These are phyloP conservation scores for Lachnellula willkommii DNA, from an alignment of 2,329 filamentous ascomycete genomes.

Conservation along the genomic window DNA sequence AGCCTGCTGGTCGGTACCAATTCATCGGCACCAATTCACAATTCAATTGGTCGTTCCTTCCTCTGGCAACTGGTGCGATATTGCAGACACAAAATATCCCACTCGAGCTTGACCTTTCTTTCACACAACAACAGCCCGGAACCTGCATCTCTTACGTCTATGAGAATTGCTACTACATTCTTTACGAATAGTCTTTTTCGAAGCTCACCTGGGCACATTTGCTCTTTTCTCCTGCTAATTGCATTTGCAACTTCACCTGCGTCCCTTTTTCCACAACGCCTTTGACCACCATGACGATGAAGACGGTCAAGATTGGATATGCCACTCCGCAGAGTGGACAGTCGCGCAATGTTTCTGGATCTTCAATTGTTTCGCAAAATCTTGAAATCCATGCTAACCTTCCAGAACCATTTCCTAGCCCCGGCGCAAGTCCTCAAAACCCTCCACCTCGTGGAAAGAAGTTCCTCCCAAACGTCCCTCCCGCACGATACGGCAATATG, in stretches of 20 bases:
- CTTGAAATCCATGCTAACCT: conserved; percentile 25
- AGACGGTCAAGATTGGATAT: conserved; percentile 26
- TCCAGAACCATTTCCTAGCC: conserved; percentile 34
- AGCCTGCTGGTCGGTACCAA: no score
- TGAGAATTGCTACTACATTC: not conserved
- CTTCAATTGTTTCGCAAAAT: conserved; percentile 13
- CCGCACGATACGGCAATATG: conserved; percentile 29
- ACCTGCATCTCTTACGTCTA: not conserved
- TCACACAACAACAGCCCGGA: no score
- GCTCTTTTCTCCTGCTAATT: not conserved
- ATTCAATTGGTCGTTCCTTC: no score
- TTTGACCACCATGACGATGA: conserved; percentile 17
- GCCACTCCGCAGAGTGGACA: conserved; percentile 9
- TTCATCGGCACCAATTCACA: no score
- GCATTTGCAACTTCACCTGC: not conserved
- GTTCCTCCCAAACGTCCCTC: conserved; percentile 25
- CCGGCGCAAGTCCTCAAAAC: conserved; percentile 1
- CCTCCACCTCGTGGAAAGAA: conserved; percentile 14
- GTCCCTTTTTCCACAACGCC: not conserved
- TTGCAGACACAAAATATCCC: no score
- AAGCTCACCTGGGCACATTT: not conserved
- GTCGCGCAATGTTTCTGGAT: conserved; percentile 1
- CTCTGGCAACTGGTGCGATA: no score
- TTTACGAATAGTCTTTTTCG: not conserved
- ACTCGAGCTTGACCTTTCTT: no score